Percentiles rank a stretch among this genome's conserved stretches.
phyloP scores from a whole-genome alignment of 1,284 basidiomycete genomes.

The Tilletia walkeri region DNA sequence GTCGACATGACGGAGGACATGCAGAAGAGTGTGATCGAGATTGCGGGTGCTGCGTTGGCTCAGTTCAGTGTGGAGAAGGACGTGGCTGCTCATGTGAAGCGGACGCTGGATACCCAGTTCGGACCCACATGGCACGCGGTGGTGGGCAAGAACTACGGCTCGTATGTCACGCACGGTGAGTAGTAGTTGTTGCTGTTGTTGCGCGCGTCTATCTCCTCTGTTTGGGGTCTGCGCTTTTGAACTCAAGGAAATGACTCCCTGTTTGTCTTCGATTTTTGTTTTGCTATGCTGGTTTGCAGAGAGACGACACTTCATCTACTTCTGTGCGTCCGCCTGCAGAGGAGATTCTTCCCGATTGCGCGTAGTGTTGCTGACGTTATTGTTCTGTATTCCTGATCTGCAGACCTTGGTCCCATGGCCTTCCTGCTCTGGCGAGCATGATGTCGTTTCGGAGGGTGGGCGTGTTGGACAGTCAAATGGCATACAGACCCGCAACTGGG shows the following conservation, averaged over 20 bases:
- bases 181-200: too few species aligned
- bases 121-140: slow-evolving; percentile 97
- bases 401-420: slow-evolving; percentile 52
- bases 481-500: too few species aligned
- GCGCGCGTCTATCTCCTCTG: too few species aligned
- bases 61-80: slow-evolving; percentile 92
- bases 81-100: slow-evolving; percentile 95
- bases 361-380: background rate
- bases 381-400: background rate
- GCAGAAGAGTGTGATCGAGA: slow-evolving; percentile 87
- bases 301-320: slow-evolving; percentile 55
- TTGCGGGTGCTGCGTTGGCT: slow-evolving; percentile 78
- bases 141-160: slow-evolving; percentile 86
- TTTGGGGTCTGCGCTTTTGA: too few species aligned
- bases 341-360: too few species aligned
- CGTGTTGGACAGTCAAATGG: too few species aligned
- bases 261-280: background rate
- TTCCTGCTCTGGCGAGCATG: slow-evolving; percentile 54
- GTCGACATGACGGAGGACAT: slow-evolving; percentile 96
- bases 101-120: slow-evolving; percentile 87
- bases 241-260: background rate
- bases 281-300: slow-evolving; percentile 27
- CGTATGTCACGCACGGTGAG: slow-evolving; percentile 94
- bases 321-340: slow-evolving; percentile 49
- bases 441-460: background rate